A percentile compares a stretch with the other conserved stretches of the same genome.
These are phyloP conservation scores for Corchorus capsularis DNA, from an alignment of 345 rosid genomes.

Conservation along the genomic window DNA sequence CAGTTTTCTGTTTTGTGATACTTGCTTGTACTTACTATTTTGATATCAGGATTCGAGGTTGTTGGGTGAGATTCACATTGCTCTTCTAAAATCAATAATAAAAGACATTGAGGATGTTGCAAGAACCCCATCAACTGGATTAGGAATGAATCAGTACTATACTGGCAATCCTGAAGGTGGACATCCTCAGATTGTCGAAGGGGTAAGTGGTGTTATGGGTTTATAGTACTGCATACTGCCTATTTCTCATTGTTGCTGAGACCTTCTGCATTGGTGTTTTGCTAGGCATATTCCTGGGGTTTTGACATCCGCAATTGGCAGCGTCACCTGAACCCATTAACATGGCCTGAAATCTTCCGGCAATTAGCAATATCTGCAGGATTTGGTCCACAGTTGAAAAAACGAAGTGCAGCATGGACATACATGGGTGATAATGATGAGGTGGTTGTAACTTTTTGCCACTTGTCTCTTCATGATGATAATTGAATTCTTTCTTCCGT, in stretches of 20 bases:
- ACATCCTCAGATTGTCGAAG: conserved; percentile 91
- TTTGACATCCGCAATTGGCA: conserved; percentile 97
- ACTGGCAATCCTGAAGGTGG: conserved; percentile 97
- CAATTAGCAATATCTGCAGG: conserved; percentile 91
- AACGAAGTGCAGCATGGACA: conserved; percentile 44
- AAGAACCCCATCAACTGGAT: conserved; percentile 80
- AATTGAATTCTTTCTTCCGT: neutral
- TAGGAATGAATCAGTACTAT: conserved; percentile 77
- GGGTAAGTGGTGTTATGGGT: conserved; percentile 53
- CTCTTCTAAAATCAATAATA: conserved; percentile 74
- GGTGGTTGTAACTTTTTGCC: conserved; percentile 42
- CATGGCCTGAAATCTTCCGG: conserved; percentile 97
- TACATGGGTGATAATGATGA: conserved; percentile 57
- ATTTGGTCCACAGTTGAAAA: conserved; percentile 86
- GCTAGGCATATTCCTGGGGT: conserved; percentile 97
- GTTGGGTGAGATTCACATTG: conserved; percentile 89
- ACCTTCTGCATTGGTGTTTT: conserved; percentile 14
- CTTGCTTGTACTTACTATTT: conserved; percentile 19
- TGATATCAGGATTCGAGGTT: conserved; percentile 88
- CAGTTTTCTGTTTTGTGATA: conserved; percentile 18
- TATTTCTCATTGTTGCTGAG: conserved; percentile 25
- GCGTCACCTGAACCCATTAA: conserved; percentile 73
- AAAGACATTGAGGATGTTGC: conserved; percentile 96
- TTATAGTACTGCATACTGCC: neutral
- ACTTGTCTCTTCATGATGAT: neutral